These are phyloP conservation scores for Macrolepiota dolichaula DNA, from an alignment of 768 basidiomycete species.

Conservation along the genomic window DNA sequence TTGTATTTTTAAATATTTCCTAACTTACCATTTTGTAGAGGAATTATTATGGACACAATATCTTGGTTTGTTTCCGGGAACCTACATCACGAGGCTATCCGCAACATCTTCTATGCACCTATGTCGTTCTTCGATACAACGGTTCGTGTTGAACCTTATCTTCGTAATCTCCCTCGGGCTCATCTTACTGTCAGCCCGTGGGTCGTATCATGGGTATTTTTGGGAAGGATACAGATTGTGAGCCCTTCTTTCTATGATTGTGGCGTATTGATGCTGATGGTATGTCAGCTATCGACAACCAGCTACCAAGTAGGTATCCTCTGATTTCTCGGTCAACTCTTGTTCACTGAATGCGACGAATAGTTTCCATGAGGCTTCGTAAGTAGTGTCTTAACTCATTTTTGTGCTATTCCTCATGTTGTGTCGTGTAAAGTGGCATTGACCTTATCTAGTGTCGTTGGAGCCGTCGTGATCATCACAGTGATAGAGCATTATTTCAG, in stretches of 20 bases:
- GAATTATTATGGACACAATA: constrained; percentile 51
- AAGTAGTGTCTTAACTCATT: constrained; percentile 19
- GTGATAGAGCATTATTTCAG: constrained; percentile 61
- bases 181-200: constrained; percentile 37
- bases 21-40: constrained; percentile 28
- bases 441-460: constrained; percentile 47
- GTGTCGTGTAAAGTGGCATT: constrained; percentile 35
- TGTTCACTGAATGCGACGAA: not conserved
- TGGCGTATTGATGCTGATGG: not conserved
- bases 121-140: constrained; percentile 80
- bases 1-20: not conserved
- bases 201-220: constrained; percentile 62
- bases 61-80: constrained; percentile 59
- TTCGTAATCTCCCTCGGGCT: not conserved
- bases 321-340: not conserved
- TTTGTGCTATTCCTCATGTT: not conserved
- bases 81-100: constrained; percentile 54
- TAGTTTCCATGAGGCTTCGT: constrained; percentile 59
- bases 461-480: constrained; percentile 53
- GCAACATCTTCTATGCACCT: constrained; percentile 63
- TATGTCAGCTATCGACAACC: constrained; percentile 52
- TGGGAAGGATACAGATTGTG: constrained; percentile 66
- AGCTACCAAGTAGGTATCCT: constrained; percentile 44
- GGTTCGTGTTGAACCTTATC: constrained; percentile 22
- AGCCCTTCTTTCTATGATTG: constrained; percentile 9